Evolutionary conservation across 1,284 basidiomycete species (phyloP).

Genomic region (Rhodofomes roseus): DNA sequence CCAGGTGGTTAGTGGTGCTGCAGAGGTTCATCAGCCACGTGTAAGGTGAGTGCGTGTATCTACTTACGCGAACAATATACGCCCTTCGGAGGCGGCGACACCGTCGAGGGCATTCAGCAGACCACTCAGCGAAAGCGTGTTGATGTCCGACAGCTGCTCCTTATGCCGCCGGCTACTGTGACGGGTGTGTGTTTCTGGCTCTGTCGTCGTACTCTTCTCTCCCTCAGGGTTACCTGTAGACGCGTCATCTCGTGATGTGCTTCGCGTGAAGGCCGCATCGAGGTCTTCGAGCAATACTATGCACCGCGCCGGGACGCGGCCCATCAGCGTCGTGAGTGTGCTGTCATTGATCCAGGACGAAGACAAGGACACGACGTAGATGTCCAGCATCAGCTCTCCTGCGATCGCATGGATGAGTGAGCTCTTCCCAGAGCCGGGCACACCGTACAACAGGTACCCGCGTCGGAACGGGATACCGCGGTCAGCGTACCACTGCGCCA

Average conservation of each 20-base stretch:
- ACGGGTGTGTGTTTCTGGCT: conserved; percentile 28
- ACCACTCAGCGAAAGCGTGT: conserved; percentile 77
- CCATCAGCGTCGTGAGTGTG: conserved; percentile 74
- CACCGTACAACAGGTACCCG: conserved; percentile 80
- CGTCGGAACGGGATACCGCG: conserved; percentile 76
- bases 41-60: not conserved
- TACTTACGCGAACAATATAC: conserved; percentile 77
- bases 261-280: conserved; percentile 78
- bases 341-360: conserved; percentile 78
- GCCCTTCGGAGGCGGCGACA: conserved; percentile 80
- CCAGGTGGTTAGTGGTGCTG: conserved; percentile 82
- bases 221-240: conserved; percentile 41
- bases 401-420: conserved; percentile 83
- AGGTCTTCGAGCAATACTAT: conserved; percentile 83
- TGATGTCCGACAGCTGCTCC: conserved; percentile 69
- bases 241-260: conserved; percentile 55
- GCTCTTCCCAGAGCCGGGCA: conserved; percentile 79
- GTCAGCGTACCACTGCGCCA: conserved; percentile 43
- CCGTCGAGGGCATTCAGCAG: conserved; percentile 83
- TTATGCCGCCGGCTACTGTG: conserved; percentile 40
- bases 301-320: conserved; percentile 76
- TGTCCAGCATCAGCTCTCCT: conserved; percentile 75
- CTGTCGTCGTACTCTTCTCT: conserved; percentile 29
- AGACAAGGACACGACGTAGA: conserved; percentile 74
- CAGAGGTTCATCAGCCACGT: conserved; percentile 4